phyloP scores from a whole-genome alignment of 2,329 filamentous ascomycete species.

The Fulvia fulva region DNA sequence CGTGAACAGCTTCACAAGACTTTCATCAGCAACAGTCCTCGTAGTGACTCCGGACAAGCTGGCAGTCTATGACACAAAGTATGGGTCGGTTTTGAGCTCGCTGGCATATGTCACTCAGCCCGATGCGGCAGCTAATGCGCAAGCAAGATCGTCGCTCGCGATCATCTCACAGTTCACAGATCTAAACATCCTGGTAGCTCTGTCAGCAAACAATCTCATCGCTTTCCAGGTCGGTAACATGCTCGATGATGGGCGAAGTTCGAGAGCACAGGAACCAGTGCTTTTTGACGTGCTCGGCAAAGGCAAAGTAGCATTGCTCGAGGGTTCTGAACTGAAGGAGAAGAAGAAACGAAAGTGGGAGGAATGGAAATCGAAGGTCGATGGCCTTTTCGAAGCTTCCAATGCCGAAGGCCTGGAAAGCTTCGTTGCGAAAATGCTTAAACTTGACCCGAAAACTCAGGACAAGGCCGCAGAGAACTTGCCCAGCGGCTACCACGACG shows the following conservation, averaged over 20 bases:
- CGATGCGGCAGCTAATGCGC: not conserved
- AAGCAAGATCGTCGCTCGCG: not conserved
- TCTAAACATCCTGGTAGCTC: conserved; percentile 61
- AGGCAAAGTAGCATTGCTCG: conserved; percentile 41
- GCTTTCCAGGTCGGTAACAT: conserved; percentile 55
- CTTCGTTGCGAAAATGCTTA: conserved; percentile 23
- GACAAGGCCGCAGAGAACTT: not conserved
- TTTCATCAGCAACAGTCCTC: conserved; percentile 65
- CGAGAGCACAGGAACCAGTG: conserved; percentile 48
- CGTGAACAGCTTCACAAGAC: conserved; percentile 59
- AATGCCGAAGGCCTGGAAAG: conserved; percentile 27
- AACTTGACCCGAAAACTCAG: not conserved
- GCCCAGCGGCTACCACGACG: not conserved
- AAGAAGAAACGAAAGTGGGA: conserved; percentile 23
- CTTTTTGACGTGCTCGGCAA: conserved; percentile 72
- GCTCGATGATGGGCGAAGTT: conserved; percentile 34
- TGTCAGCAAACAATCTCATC: conserved; percentile 61
- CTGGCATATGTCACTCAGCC: conserved; percentile 29
- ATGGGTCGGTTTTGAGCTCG: conserved; percentile 49
- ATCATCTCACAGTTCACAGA: conserved; percentile 57
- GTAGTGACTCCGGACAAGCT: conserved; percentile 56
- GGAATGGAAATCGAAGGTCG: conserved; percentile 28
- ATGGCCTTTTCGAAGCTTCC: conserved; percentile 19
- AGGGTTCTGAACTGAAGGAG: conserved; percentile 11
- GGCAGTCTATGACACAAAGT: conserved; percentile 66